Conservation (phyloP, 495 filamentous ascomycete genomes). For the Penicillium cosmopolitanum region DNA sequence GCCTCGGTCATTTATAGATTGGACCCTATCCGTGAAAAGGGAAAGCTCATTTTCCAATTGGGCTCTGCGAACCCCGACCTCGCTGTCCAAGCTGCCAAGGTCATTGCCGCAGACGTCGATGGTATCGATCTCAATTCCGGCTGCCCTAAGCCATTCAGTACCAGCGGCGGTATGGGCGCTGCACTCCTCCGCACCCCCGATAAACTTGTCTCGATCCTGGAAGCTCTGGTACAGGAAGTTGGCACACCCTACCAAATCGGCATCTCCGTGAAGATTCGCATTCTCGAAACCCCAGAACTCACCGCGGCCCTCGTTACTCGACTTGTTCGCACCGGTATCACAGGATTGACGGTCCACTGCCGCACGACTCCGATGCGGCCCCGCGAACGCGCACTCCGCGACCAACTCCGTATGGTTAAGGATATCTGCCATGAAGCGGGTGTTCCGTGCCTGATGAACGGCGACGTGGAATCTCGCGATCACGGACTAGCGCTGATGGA, state of each 20-base stretch:
- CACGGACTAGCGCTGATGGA: constrained; percentile 67
- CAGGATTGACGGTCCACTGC: constrained; percentile 90
- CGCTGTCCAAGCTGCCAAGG: constrained; percentile 79
- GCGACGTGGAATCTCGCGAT: constrained; percentile 75
- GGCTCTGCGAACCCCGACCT: constrained; percentile 79
- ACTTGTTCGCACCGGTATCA: constrained; percentile 84
- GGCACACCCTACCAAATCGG: constrained; percentile 77
- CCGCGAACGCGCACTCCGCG: constrained; percentile 81
- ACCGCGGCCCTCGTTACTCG: constrained; percentile 75
- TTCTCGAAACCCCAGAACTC: constrained; percentile 73
- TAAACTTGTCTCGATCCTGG: constrained; percentile 76
- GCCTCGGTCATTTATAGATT: constrained; percentile 83
- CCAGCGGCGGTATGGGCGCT: constrained; percentile 90
- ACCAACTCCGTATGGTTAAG: constrained; percentile 80
- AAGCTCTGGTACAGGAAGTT: constrained; percentile 78
- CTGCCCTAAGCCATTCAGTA: constrained; percentile 95
- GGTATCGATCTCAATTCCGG: constrained; percentile 98
- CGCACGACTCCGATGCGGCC: constrained; percentile 96
- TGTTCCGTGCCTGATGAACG: constrained; percentile 92
- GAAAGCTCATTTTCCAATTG: constrained; percentile 83
- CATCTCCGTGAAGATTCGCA: constrained; percentile 92
- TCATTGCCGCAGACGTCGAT: constrained; percentile 83
- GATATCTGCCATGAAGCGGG: constrained; percentile 77
- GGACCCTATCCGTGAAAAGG: constrained; percentile 72
- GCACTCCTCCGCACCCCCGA: constrained; percentile 84